phyloP scores from a whole-genome alignment of 305 asterid genomes.

The Fraxinus sp. region DNA sequence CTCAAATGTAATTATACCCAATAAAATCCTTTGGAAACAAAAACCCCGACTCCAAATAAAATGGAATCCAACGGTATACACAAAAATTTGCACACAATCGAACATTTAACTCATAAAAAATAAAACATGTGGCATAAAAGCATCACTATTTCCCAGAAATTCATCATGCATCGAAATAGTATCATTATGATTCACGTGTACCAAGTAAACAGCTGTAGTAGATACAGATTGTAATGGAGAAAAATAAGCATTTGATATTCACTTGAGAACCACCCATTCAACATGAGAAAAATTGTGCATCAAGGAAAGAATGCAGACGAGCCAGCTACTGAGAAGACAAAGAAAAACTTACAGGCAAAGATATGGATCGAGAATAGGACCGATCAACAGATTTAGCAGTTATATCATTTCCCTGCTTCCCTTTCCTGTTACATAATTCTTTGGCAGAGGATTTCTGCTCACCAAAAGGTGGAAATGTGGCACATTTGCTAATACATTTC shows the following conservation, averaged over 20 bases:
- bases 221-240: slow-evolving; percentile 2
- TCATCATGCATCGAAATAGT: not conserved
- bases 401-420: slow-evolving; percentile 24
- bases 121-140: slow-evolving; percentile 1
- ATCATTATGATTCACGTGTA: not conserved
- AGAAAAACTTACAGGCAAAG: slow-evolving; percentile 71
- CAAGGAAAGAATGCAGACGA: not conserved
- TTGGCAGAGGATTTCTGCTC: slow-evolving; percentile 25
- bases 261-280: not conserved
- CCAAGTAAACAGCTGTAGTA: slow-evolving; percentile 4
- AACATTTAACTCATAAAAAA: slow-evolving; percentile 12
- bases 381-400: slow-evolving; percentile 31
- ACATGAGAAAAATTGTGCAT: not conserved
- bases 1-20: slow-evolving; percentile 2
- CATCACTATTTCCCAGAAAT: not conserved
- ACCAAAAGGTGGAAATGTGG: slow-evolving; percentile 47
- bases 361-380: slow-evolving; percentile 42
- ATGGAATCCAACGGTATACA: not conserved
- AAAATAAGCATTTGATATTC: not conserved
- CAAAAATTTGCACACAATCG: not conserved
- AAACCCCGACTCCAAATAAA: slow-evolving; percentile 10
- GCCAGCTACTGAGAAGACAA: slow-evolving; percentile 3
- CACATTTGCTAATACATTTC: slow-evolving; percentile 46
- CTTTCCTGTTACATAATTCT: slow-evolving; percentile 27
- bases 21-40: not conserved